Evolutionary conservation across 1,139 yeast genomes (phyloP), one percentile per base, ranked within the genome.

Genomic region (Yamadazyma siamensis): DNA sequence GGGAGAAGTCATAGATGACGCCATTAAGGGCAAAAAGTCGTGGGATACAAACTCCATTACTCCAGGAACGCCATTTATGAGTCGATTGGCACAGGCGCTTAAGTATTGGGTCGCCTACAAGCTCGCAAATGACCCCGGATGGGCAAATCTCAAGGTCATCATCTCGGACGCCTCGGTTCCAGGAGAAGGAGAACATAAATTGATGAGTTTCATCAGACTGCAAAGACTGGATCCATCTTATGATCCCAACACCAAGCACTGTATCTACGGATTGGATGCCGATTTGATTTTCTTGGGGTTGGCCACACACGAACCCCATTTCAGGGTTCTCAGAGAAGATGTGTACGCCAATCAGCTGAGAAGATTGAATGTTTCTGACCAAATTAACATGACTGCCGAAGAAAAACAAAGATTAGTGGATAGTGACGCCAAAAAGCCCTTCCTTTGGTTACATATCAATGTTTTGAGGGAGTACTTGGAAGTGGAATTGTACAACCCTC

Each of bases 11-110:
- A 80, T 82, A 34, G 88, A 82, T 44, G 77, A 71, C 16, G 68
- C 86, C 1, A 61, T 79, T 16, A 78, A 75, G 49, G 71, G 71
- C 6, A 72, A 73, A 40, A 71, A 69, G 43, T 59, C 71, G 11
- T 83, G 89, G 40, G 98, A 94, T 62, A 78, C 95, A 19, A 94
- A 91, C 51, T 89, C 95, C 15, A 94, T 94, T 51, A 94, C 99
- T 2, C 99, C 99, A 5, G 99, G 98, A 21, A 94, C 99, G 0
- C 97, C 94, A 44, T 94, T 94, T 49, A 94, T 94, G 99, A 86
- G 89, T 21, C 83, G 78, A 43, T 71, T 94, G 43, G 91, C 98
- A 0, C 71, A 71, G 35, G 82, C 89, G 43, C 68, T 94, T 50
- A 79, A 91, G 44, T 94, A 88, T 56, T 94, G 89, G 71, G 82